Conservation (phyloP, 768 basidiomycete genomes). For the Lyophyllum shimeji region DNA sequence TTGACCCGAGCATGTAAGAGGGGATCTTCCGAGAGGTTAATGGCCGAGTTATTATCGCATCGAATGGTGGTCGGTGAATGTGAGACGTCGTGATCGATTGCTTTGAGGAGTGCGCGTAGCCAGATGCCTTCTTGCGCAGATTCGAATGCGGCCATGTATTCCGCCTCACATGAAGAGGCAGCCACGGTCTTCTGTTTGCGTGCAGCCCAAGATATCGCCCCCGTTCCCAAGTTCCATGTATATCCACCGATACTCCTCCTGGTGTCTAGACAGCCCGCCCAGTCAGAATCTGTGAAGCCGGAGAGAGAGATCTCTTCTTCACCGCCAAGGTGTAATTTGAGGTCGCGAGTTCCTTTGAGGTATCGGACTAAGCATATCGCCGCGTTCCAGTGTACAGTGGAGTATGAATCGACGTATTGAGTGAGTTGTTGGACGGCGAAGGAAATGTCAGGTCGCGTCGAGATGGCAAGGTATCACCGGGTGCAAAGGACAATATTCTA, state of each 20-base stretch:
- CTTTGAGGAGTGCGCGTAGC: neutral
- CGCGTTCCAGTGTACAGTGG: neutral
- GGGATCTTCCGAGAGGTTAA: too few species aligned
- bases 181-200: constrained; percentile 33
- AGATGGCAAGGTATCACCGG: neutral
- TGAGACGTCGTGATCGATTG: neutral
- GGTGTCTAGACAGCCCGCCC: too few species aligned
- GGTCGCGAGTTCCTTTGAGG: neutral
- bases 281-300: neutral
- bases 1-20: too few species aligned
- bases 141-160: constrained; percentile 4
- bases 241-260: constrained; percentile 31
- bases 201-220: constrained; percentile 33
- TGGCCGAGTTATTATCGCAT: neutral
- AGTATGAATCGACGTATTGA: neutral
- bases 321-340: neutral
- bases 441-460: constrained; percentile 1
- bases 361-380: neutral
- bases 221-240: constrained; percentile 28
- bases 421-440: too few species aligned
- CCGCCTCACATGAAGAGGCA: constrained; percentile 3
- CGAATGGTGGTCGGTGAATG: neutral
- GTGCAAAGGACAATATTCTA: too few species aligned
- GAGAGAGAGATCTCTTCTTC: neutral
- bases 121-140: too few species aligned